Evolutionary conservation across 1,284 basidiomycete genomes (phyloP), one percentile per base, ranked within the genome.

Genomic region (Porogramme epimiltina): DNA sequence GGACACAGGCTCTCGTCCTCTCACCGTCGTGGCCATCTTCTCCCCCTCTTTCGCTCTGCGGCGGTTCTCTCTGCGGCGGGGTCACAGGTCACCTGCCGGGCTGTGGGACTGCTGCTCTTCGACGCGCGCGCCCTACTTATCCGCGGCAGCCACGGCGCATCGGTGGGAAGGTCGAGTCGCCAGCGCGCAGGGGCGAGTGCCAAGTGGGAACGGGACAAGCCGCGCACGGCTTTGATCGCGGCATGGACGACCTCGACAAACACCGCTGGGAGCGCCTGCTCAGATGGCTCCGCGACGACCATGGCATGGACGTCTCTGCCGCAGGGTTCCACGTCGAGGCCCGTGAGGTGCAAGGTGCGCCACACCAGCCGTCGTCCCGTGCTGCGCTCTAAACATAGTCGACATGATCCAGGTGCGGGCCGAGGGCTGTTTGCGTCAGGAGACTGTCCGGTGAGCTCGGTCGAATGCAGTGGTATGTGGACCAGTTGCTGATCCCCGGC

Each of bases 361-460:
- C 13, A 15, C 26, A 31, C 6, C 8, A 6, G 28, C 13, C 8
- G 28, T 31, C 8, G 28, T 31, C 13, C 28, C 22, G 23, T 3
- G 33, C 38, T n/a, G 13, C 16, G 16, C 42, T 15, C 11, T 31
- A 10, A 22, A 18, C 16, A 6, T 11, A 18, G 19, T 18, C 24
- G 41, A 40, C 26, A 42, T 24, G 6, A n/a, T 34, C 38, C 46
- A 88, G 86, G 80, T 60, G 79, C 82, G 28, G 91, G 90, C 16
- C 76, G 84, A 68, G 91, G 90, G 10, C 73, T 94, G 23, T 88
- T 87, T 65, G 77, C 87, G 4, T 63, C 73, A 2, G 63, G 66
- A 37, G 57, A 73, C 28, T 75, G 81, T 55, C 62, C 71, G 34
- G 84, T 84, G 53, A 57, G 77, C 40, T n/a, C 37, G 44, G 31